phyloP scores from a whole-genome alignment of 148 eudicot species.

The Vaccinium myrtillus region DNA sequence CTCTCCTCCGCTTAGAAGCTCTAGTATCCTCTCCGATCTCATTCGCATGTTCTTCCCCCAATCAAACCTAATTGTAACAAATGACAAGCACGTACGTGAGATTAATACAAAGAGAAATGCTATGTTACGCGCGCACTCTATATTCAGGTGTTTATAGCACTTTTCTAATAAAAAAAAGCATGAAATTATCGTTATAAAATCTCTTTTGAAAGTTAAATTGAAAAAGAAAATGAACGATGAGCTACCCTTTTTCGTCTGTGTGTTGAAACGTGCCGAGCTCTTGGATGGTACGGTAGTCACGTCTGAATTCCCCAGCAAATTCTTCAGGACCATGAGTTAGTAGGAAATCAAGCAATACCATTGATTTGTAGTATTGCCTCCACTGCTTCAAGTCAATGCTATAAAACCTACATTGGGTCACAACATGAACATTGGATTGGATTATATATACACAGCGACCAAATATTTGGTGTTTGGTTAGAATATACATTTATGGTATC shows the following conservation, averaged over 20 bases:
- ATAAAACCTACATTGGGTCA: slow-evolving; percentile 19
- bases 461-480: no score
- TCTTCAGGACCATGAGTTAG: slow-evolving; percentile 43
- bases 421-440: background rate
- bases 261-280: slow-evolving; percentile 31
- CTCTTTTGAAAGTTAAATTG: background rate
- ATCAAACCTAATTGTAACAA: slow-evolving; percentile 22
- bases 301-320: slow-evolving; percentile 31
- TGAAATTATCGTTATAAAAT: background rate
- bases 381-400: slow-evolving; percentile 37
- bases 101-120: background rate
- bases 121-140: background rate
- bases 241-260: slow-evolving; percentile 36
- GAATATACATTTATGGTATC: no score
- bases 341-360: slow-evolving; percentile 42
- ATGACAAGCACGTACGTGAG: background rate
- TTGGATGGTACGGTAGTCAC: slow-evolving; percentile 26
- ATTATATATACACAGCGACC: no score
- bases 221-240: background rate
- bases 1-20: slow-evolving; percentile 36
- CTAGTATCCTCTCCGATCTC: slow-evolving; percentile 33
- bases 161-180: no score
- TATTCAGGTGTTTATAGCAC: no score
- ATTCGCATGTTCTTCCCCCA: slow-evolving; percentile 47
- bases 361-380: slow-evolving; percentile 43